phyloP scores from a whole-genome alignment of 495 filamentous ascomycete genomes.

The Podospora comata region DNA sequence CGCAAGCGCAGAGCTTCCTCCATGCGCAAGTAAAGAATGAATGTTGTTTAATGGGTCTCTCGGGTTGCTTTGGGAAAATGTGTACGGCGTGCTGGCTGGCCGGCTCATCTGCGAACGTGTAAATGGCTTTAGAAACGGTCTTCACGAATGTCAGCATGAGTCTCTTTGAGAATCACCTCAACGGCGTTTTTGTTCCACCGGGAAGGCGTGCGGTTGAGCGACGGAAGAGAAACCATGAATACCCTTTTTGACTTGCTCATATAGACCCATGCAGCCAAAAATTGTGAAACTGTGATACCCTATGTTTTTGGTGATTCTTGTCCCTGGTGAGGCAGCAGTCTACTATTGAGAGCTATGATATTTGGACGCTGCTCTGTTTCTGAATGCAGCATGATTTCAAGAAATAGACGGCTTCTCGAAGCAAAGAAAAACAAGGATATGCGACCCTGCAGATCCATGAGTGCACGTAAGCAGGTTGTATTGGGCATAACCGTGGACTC shows the following conservation, averaged over 20 bases:
- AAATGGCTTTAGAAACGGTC: conserved; percentile 28
- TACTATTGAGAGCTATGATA: not conserved
- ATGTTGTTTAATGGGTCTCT: conserved; percentile 42
- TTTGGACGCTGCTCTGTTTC: too few relatives aligned
- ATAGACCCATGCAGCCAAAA: conserved; percentile 2
- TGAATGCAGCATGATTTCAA: not conserved
- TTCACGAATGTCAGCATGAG: conserved; percentile 31
- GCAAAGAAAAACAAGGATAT: not conserved
- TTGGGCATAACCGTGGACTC: not conserved
- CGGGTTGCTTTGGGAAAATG: conserved; percentile 36
- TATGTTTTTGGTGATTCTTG: not conserved
- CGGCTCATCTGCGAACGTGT: conserved; percentile 34
- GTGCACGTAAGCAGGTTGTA: not conserved
- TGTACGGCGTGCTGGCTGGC: conserved; percentile 35
- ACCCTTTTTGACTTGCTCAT: conserved; percentile 3
- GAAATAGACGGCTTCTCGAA: not conserved
- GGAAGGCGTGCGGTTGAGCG: conserved; percentile 4
- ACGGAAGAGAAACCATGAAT: conserved; percentile 12
- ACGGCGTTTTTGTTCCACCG: not conserved
- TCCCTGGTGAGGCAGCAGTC: not conserved
- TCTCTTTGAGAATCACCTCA: conserved; percentile 26
- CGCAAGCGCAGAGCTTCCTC: conserved; percentile 95
- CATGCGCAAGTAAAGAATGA: conserved; percentile 75
- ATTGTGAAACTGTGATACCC: not conserved
- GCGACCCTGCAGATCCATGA: not conserved